Evolutionary conservation across 139 green algal species (phyloP).

Genomic region (Trebouxia sp.): DNA sequence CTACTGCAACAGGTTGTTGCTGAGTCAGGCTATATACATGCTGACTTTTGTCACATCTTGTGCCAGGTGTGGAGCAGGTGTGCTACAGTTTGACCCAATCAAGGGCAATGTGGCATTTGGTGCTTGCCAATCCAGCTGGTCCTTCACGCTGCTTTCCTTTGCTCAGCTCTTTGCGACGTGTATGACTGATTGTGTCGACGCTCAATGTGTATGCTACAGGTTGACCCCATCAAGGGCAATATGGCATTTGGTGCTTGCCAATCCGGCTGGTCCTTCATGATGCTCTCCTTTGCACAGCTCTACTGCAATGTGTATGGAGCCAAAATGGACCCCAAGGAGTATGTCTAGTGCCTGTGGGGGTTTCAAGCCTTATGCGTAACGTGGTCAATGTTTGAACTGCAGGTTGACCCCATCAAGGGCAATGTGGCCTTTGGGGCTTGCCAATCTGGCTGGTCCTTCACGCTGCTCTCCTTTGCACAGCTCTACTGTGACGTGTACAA

Average conservation of each 20-base stretch:
- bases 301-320: slow-evolving; percentile 71
- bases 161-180: neutral
- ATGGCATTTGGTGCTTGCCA: slow-evolving; percentile 82
- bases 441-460: slow-evolving; percentile 90
- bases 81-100: too few species aligned
- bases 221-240: slow-evolving; percentile 87
- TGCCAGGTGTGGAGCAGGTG: too few species aligned
- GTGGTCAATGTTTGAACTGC: neutral
- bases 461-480: slow-evolving; percentile 85
- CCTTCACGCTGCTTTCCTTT: slow-evolving; percentile 80
- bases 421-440: slow-evolving; percentile 90
- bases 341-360: slow-evolving; percentile 89
- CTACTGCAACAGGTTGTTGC: slow-evolving; percentile 57
- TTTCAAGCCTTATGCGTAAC: too few species aligned
- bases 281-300: slow-evolving; percentile 86
- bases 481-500: slow-evolving; percentile 77
- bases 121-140: slow-evolving; percentile 74
- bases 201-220: too few species aligned
- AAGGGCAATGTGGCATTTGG: slow-evolving; percentile 91
- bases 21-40: too few species aligned
- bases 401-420: slow-evolving; percentile 79
- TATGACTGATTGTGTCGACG: too few species aligned
- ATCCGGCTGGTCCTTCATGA: slow-evolving; percentile 92
- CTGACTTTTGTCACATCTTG: too few species aligned
- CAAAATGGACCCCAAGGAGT: slow-evolving; percentile 47